These are phyloP conservation scores for Tolypocladium endophyticum DNA, from an alignment of 2,329 filamentous ascomycete species.

Conservation along the genomic window DNA sequence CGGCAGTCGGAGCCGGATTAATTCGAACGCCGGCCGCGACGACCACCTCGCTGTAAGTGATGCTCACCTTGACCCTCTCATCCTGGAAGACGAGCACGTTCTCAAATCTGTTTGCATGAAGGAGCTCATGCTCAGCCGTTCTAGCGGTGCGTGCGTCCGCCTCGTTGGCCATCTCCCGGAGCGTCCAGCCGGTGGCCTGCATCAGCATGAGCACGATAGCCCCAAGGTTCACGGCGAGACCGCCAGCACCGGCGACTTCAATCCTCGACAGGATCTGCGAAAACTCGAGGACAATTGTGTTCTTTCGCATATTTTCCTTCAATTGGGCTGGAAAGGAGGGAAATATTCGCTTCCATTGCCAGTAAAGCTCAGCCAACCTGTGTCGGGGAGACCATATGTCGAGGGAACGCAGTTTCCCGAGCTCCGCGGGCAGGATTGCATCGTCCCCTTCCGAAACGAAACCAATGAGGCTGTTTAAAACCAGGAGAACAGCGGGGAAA, in stretches of 20 bases:
- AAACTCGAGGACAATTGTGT: slow-evolving; percentile 6
- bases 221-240: background rate
- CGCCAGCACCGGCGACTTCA: background rate
- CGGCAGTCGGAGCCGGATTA: slow-evolving; percentile 7
- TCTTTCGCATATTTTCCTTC: background rate
- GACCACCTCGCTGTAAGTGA: background rate
- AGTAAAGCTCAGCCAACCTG: background rate
- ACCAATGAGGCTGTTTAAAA: slow-evolving; percentile 7
- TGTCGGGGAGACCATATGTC: background rate
- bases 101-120: background rate
- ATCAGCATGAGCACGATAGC: slow-evolving; percentile 3
- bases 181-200: background rate
- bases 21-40: slow-evolving; percentile 7
- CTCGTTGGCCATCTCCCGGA: background rate
- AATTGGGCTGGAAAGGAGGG: background rate
- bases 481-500: slow-evolving; percentile 4
- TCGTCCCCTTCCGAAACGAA: slow-evolving; percentile 1
- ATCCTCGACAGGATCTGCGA: slow-evolving; percentile 1
- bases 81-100: slow-evolving; percentile 7
- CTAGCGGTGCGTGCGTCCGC: background rate
- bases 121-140: slow-evolving; percentile 2
- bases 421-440: background rate
- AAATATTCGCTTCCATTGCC: background rate
- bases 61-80: slow-evolving; percentile 3
- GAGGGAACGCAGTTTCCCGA: background rate